phyloP scores from a whole-genome alignment of 2,329 filamentous ascomycete species.

The Ceratocystis smalleyi region DNA sequence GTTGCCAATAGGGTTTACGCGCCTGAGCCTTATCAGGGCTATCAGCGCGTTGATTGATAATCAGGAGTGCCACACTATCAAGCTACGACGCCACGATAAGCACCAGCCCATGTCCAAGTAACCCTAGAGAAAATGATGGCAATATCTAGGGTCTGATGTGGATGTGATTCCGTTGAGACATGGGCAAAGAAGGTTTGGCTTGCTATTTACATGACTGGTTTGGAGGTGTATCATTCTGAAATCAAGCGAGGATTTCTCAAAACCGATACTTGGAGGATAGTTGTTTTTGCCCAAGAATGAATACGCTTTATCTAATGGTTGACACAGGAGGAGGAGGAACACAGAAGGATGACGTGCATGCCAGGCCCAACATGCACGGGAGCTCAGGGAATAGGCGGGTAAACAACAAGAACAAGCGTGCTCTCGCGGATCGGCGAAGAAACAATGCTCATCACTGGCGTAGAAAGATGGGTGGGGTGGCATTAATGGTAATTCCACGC shows the following conservation, averaged over 20 bases:
- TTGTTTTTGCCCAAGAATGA: background rate
- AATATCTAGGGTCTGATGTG: no score
- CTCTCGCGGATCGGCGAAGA: background rate
- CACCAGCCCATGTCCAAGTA: no score
- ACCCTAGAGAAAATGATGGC: no score
- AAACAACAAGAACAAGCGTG: background rate
- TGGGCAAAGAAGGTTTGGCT: background rate
- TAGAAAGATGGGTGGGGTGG: background rate
- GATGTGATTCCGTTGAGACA: no score
- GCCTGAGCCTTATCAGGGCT: background rate
- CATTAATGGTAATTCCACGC: background rate
- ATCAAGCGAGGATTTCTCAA: slow-evolving; percentile 2
- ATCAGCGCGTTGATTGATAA: background rate
- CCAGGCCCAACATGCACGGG: background rate
- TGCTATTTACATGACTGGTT: background rate
- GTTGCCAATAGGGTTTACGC: background rate
- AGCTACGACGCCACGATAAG: no score
- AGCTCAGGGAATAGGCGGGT: background rate
- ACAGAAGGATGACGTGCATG: background rate
- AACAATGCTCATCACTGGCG: background rate
- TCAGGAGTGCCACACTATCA: background rate
- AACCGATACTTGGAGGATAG: background rate
- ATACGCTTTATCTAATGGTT: background rate
- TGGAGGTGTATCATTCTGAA: background rate
- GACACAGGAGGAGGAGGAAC: background rate